Evolutionary conservation across 129 eudicot species (phyloP).

Genomic region (Chrysanthemum seticuspe): DNA sequence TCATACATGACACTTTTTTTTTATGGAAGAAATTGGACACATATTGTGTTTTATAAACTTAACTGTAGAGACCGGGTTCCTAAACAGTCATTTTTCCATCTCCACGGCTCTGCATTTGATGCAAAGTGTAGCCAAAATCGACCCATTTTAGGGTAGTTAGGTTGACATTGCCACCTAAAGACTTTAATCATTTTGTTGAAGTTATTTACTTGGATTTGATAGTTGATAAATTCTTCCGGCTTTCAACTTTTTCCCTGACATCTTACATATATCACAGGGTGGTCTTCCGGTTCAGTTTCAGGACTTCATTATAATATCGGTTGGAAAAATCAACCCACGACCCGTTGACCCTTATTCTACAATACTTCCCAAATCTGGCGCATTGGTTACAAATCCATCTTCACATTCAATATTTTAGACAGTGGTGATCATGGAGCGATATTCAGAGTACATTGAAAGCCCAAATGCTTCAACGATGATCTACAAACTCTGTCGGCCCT

Average conservation of each 20-base stretch:
- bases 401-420: slow-evolving; percentile 61
- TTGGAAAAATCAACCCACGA: slow-evolving; percentile 71
- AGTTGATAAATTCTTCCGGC: no score
- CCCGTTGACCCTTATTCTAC: slow-evolving; percentile 42
- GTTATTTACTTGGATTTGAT: no score
- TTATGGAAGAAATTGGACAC: no score
- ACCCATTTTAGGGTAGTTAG: no score
- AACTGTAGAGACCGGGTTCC: no score
- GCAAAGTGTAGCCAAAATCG: no score
- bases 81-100: background rate
- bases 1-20: no score
- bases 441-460: slow-evolving; percentile 59
- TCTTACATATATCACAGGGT: background rate
- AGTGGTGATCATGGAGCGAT: slow-evolving; percentile 69
- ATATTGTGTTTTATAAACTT: no score
- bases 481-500: slow-evolving; percentile 26
- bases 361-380: slow-evolving; percentile 72
- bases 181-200: no score
- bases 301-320: slow-evolving; percentile 62
- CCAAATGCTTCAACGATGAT: slow-evolving; percentile 76
- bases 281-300: slow-evolving; percentile 79
- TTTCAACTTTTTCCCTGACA: no score
- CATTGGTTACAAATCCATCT: slow-evolving; percentile 77
- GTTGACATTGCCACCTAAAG: no score
- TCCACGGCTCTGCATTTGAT: background rate